A percentile compares a stretch with the other conserved stretches of the same genome.
phyloP scores from a whole-genome alignment of 805 yeast genomes.

The Ogataea glucozyma region DNA sequence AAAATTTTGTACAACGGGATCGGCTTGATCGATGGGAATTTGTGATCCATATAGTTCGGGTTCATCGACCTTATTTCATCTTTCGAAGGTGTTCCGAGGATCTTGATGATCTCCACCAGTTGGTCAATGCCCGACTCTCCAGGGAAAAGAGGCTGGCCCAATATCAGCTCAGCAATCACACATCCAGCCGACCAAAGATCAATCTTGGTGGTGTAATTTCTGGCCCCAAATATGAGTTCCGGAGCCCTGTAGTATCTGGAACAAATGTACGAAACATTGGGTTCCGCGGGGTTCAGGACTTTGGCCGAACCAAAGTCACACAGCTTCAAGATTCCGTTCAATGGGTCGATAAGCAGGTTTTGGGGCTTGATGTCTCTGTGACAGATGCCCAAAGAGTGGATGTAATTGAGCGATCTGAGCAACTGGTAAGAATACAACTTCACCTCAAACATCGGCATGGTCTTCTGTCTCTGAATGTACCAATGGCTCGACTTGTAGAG shows the following conservation, averaged over 20 bases:
- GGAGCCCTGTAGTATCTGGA: slow-evolving; percentile 97
- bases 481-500: slow-evolving; percentile 87
- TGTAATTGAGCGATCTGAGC: slow-evolving; percentile 74
- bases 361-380: slow-evolving; percentile 95
- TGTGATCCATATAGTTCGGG: slow-evolving; percentile 96
- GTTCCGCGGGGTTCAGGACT: slow-evolving; percentile 83
- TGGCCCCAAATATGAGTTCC: slow-evolving; percentile 94
- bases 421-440: slow-evolving; percentile 81
- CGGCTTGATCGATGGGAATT: slow-evolving; percentile 83
- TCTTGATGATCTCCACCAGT: slow-evolving; percentile 92
- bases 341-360: slow-evolving; percentile 83
- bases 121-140: slow-evolving; percentile 98
- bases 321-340: slow-evolving; percentile 78
- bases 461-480: slow-evolving; percentile 67
- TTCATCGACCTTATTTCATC: slow-evolving; percentile 94
- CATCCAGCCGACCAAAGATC: slow-evolving; percentile 98
- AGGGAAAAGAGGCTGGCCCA: slow-evolving; percentile 96
- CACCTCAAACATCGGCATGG: slow-evolving; percentile 89
- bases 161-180: slow-evolving; percentile 93
- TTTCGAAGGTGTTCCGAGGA: slow-evolving; percentile 90
- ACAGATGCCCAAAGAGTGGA: slow-evolving; percentile 76
- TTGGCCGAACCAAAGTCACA: slow-evolving; percentile 98
- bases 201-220: slow-evolving; percentile 93
- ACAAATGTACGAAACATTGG: slow-evolving; percentile 94
- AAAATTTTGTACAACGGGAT: slow-evolving; percentile 71